These are phyloP conservation scores for Picochlorum sp. DNA, from an alignment of 139 green algal genomes.

Conservation along the genomic window DNA sequence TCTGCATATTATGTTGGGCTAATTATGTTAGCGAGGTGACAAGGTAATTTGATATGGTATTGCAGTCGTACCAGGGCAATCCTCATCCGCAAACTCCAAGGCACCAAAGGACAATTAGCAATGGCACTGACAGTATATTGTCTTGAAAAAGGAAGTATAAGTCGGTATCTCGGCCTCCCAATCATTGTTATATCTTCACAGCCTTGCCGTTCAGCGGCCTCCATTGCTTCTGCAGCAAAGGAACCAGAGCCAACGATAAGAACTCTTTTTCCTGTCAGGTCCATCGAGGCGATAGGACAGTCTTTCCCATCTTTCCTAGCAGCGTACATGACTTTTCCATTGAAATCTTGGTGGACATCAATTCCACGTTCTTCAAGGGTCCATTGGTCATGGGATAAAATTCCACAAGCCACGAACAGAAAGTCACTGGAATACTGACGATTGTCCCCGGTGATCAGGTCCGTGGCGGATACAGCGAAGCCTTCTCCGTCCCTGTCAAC, in stretches of 20 bases:
- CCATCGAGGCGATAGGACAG: not conserved
- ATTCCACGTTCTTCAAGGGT: slow-evolving; percentile 14
- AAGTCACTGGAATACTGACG: slow-evolving; percentile 2
- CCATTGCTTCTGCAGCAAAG: slow-evolving; percentile 25
- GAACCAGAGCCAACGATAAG: slow-evolving; percentile 22
- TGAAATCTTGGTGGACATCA: slow-evolving; percentile 1
- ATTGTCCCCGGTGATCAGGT: slow-evolving; percentile 2
- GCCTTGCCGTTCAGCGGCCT: slow-evolving; percentile 10
- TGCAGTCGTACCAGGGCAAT: not conserved
- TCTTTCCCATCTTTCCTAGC: slow-evolving; percentile 7
- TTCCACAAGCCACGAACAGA: slow-evolving; percentile 16
- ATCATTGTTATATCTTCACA: slow-evolving; percentile 20
- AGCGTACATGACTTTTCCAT: slow-evolving; percentile 17
- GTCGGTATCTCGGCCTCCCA: slow-evolving; percentile 17
- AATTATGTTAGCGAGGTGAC: not conserved
- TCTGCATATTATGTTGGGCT: not conserved
- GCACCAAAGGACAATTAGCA: slow-evolving; percentile 15
- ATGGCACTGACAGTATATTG: slow-evolving; percentile 20
- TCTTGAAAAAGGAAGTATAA: slow-evolving; percentile 23
- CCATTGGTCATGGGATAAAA: slow-evolving; percentile 10
- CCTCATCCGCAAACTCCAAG: slow-evolving; percentile 14
- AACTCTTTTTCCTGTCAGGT: slow-evolving; percentile 20
- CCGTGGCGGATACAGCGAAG: not conserved
- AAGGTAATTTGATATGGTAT: not conserved
- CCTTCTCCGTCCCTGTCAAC: not conserved